phyloP scores from a whole-genome alignment of 2,329 filamentous ascomycete species.

The Capronia coronata region DNA sequence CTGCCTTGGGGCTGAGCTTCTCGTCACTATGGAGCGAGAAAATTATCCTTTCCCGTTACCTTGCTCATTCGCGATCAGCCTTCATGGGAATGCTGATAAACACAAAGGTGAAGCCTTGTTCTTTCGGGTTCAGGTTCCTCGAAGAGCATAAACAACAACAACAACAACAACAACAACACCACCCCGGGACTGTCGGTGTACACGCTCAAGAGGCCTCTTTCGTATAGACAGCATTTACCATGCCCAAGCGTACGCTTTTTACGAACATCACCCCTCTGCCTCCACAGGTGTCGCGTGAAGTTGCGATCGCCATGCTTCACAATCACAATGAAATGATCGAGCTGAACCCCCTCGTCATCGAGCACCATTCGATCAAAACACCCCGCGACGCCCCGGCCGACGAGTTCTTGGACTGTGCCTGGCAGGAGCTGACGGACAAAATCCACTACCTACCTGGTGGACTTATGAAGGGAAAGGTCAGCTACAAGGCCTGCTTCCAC shows the following conservation, averaged over 20 bases:
- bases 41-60: not conserved
- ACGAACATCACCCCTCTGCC: constrained; percentile 76
- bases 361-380: constrained; percentile 61
- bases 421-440: constrained; percentile 74
- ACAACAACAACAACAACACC: not conserved
- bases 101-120: not conserved
- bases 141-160: not conserved
- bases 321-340: constrained; percentile 79
- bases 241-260: constrained; percentile 66
- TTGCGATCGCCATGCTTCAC: constrained; percentile 69
- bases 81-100: not conserved
- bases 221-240: constrained; percentile 33
- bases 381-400: constrained; percentile 62
- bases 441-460: constrained; percentile 68
- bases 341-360: constrained; percentile 73
- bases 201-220: not conserved
- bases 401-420: constrained; percentile 60
- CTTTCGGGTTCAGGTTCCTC: too few species aligned
- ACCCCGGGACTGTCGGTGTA: not conserved
- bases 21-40: not conserved
- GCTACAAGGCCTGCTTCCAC: constrained; percentile 75
- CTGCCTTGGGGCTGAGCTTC: not conserved
- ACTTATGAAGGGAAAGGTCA: constrained; percentile 59
- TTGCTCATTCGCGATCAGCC: not conserved
- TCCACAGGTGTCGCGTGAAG: constrained; percentile 57